Percentiles rank a stretch among this genome's conserved stretches.
Evolutionary conservation across 345 rosid species (phyloP).

Genomic region (Psidium guajava): DNA sequence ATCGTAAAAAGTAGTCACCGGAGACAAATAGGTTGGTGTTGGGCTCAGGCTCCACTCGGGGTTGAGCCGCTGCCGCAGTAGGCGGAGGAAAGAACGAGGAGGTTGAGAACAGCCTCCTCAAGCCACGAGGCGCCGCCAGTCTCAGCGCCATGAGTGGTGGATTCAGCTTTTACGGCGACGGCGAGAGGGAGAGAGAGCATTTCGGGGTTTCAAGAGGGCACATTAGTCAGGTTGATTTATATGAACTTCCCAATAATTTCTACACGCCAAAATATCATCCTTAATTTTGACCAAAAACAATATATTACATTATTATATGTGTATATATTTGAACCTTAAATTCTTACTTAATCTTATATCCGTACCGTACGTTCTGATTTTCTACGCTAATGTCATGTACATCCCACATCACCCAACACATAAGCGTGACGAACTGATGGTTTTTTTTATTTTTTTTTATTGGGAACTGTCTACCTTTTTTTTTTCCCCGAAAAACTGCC

Average conservation of each 20-base stretch:
- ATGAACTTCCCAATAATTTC: background rate
- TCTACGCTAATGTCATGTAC: background rate
- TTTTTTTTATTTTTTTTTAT: background rate
- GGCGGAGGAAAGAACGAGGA: constrained; percentile 21
- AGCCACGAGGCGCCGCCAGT: constrained; percentile 26
- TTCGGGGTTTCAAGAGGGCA: background rate
- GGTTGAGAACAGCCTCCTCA: constrained; percentile 37
- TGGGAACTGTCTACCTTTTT: too few relatives aligned
- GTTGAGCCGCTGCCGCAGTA: constrained; percentile 8
- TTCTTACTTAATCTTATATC: background rate
- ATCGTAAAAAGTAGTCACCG: constrained; percentile 10
- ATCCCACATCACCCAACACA: background rate
- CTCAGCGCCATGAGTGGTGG: constrained; percentile 19
- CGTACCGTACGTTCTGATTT: background rate
- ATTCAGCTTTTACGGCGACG: background rate
- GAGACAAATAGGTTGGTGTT: constrained; percentile 71
- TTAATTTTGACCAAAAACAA: background rate
- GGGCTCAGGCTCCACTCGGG: constrained; percentile 59
- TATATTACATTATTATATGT: background rate
- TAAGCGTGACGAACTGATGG: background rate
- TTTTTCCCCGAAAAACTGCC: too few relatives aligned
- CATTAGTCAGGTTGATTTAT: background rate
- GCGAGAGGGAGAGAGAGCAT: background rate
- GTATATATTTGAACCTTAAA: background rate
- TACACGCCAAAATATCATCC: background rate